Percentiles rank a stretch among this genome's conserved stretches.
Conservation (phyloP, 2,329 filamentous ascomycete species). For the Shiraia bambusicola region DNA sequence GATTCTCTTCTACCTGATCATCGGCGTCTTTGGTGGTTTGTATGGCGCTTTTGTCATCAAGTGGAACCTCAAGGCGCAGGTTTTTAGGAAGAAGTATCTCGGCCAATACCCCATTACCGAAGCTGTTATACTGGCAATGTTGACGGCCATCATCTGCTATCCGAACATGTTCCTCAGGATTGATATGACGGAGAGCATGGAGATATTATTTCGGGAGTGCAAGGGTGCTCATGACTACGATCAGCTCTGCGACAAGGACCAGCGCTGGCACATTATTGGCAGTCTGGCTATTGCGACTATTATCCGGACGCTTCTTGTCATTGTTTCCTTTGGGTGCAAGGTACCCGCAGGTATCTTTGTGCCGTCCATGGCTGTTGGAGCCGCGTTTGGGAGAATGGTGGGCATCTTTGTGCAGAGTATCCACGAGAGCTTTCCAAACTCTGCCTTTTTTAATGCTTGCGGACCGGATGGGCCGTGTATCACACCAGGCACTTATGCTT, state of each 20-base stretch:
- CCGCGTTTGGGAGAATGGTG: constrained; percentile 89
- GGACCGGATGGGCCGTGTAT: constrained; percentile 92
- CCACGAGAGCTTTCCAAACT: constrained; percentile 78
- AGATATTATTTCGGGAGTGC: constrained; percentile 93
- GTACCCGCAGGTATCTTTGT: constrained; percentile 98
- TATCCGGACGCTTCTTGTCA: constrained; percentile 79
- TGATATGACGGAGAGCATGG: constrained; percentile 99
- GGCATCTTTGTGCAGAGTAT: constrained; percentile 91
- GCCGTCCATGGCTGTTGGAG: constrained; percentile 95
- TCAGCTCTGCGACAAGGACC: constrained; percentile 79
- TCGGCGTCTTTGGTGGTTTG: constrained; percentile 89
- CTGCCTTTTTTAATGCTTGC: constrained; percentile 84
- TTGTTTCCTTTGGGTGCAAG: constrained; percentile 96
- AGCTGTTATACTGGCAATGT: constrained; percentile 76
- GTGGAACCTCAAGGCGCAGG: constrained; percentile 88
- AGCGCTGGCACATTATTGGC: constrained; percentile 74
- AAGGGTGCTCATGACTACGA: constrained; percentile 86
- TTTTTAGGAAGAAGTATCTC: constrained; percentile 92
- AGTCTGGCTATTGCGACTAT: constrained; percentile 79
- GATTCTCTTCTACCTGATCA: constrained; percentile 83
- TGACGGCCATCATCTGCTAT: constrained; percentile 91
- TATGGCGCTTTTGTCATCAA: constrained; percentile 98
- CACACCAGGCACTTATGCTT: constrained; percentile 94
- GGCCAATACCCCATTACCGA: constrained; percentile 81
- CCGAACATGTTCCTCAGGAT: constrained; percentile 93